Base-by-base conservation (phyloP, 495 filamentous ascomycete genomes). In the Podospora pseudocomata region DNA sequence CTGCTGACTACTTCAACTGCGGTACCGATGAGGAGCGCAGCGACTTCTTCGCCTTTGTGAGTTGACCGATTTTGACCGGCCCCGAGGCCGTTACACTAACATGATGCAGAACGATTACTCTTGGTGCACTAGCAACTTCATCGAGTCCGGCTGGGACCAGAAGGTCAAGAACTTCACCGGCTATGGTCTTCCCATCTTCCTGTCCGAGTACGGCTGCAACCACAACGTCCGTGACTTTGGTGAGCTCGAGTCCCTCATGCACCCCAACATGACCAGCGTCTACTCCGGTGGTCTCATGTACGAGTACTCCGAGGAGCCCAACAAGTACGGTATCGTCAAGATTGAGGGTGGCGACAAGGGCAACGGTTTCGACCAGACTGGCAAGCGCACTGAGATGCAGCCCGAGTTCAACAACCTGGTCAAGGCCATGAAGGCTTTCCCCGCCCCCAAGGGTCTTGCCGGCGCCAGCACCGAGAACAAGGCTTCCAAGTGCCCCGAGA, bases 221-320 rank as follows among this genome's bases (percentile, higher is more conserved):
- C 88, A 83, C 73, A 92, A 92, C 84, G 81, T 77, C 60, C 95
- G 95, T 70, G 80, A 89, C 76, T 99, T 96, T 75, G 80, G 88
- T 67, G 95, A 97, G 84, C 85, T 98, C 63, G 74, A 80, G 61
- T 81, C 93, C 53, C 87, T 98, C 67, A 97, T 97, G 87, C 86
- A 83, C 78, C 80, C 78, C 44, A 78, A 96, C 67, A 99, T 99
- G 95, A 94, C 92, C 2, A 69, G 76, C 60, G 95, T 97, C 73
- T 99, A 97, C 87, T 97, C 94, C 61, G 95, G 95, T 73, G 95
- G 95, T 75, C 88, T 99, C 60, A 91, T 97, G 75, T 99, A 98
- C 83, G 94, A 99, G 81, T 99, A 97, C 85, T 89, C 89, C 66
- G 81, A 92, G 79, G 94, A 96, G 78, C 79, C 80, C 61, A 91